Evolutionary conservation across 305 asterid species (phyloP), one percentile per base, ranked within the genome.

Genomic region (Galium porrigens): DNA sequence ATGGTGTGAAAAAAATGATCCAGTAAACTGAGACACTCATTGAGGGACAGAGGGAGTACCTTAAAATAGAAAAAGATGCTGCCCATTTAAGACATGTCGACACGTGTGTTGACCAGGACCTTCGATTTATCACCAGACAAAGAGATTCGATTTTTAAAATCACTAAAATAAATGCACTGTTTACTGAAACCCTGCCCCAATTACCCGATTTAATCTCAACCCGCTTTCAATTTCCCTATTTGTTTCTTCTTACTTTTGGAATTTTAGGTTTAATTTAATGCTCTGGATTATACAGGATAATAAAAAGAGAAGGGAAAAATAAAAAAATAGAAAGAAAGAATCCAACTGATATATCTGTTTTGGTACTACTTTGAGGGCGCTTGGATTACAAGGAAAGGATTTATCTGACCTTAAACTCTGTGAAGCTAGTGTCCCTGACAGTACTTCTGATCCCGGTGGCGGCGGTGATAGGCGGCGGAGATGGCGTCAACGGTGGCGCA

Each of bases 401-500:
- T 17, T 36, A 11, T 29, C 18, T 5, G 44, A 20, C 10, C 36
- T 32, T 36, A 4, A 14, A 39, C 63, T 25, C 27, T n/a, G 12
- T 10, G 42, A 27, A 41, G 67, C 30, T 12, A 5, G 32, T 37
- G 73, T 5, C 49, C 5, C 49, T 42, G 49, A 10, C 9, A 36
- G 30, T 61, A 37, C 51, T 75, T 66, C 72, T 76, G 83, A 82
- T 80, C 80, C 20, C 55, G 18, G 22, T 68, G 49, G 77, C 25
- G 51, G 51, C 58, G 14, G 52, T 7, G 14, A 30, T 67, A 62
- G 17, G 39, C 61, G 29, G 22, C 71, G 46, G 77, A 76, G 77
- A 87, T 89, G 97, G 82, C 82, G 68, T 59, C 94, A 73, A 78
- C 81, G 60, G 78, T 75, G 76, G 76, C 83, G 56, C 86, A 86